phyloP scores from a whole-genome alignment of 352 stramenopile genomes.

The Globisporangium barbulae region DNA sequence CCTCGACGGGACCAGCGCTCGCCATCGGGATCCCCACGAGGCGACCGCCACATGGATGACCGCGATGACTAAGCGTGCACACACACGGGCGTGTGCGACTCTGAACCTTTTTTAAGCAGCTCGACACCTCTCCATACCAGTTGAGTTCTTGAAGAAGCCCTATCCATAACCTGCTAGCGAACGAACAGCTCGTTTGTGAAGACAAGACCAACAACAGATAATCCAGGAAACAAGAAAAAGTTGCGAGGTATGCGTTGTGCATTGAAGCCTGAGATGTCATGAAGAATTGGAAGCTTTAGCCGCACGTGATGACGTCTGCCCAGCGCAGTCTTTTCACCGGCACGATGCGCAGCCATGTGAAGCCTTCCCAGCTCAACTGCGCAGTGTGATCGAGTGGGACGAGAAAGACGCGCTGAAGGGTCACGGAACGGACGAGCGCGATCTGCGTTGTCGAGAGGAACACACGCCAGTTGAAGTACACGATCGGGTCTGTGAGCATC shows the following conservation, averaged over 20 bases:
- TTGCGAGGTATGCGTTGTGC: neutral
- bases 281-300: neutral
- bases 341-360: neutral
- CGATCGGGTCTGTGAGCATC: constrained; percentile 25
- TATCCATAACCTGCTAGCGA: neutral
- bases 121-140: neutral
- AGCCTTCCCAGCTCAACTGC: neutral
- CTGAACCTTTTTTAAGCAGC: neutral
- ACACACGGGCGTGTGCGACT: neutral
- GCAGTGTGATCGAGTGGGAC: neutral
- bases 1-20: constrained; percentile 46
- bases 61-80: constrained; percentile 24
- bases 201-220: neutral
- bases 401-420: neutral
- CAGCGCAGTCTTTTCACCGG: neutral
- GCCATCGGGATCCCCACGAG: constrained; percentile 50
- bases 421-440: neutral
- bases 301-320: constrained; percentile 6
- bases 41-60: constrained; percentile 25
- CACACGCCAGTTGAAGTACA: neutral
- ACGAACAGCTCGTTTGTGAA: neutral
- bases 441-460: neutral
- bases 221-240: neutral
- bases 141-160: neutral
- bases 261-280: neutral